phyloP scores from a whole-genome alignment of 805 yeast genomes.

The Saturnispora saitoi region DNA sequence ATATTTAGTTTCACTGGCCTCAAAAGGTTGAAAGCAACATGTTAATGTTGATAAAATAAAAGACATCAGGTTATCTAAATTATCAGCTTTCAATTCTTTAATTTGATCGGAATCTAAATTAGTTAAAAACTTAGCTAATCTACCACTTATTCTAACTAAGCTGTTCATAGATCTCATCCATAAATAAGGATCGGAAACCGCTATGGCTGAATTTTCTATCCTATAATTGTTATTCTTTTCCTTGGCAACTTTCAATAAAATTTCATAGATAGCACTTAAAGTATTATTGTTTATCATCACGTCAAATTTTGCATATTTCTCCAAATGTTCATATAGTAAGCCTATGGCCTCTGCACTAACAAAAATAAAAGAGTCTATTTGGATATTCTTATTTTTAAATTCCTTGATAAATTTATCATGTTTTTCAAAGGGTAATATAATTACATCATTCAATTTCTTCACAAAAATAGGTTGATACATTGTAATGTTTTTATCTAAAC shows the following conservation, averaged over 20 bases:
- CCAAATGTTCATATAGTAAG: constrained; percentile 33
- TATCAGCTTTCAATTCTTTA: constrained; percentile 12
- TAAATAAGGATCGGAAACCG: constrained; percentile 24
- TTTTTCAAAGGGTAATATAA: constrained; percentile 53
- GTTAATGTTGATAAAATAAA: constrained; percentile 34
- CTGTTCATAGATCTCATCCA: constrained; percentile 48
- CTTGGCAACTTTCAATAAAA: constrained; percentile 45
- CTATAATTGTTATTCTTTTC: constrained; percentile 31
- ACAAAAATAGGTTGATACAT: constrained; percentile 38
- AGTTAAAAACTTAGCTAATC: constrained; percentile 22
- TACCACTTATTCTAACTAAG: constrained; percentile 30
- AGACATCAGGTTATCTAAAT: constrained; percentile 29
- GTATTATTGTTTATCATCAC: constrained; percentile 37
- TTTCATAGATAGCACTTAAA: constrained; percentile 36
- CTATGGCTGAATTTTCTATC: constrained; percentile 41
- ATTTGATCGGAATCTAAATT: constrained; percentile 1
- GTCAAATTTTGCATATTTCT: constrained; percentile 23
- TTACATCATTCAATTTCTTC: constrained; percentile 45
- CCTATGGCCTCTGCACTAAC: constrained; percentile 42
- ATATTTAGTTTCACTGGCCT: constrained; percentile 3
- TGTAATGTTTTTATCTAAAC: constrained; percentile 18
- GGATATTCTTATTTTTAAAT: constrained; percentile 30
- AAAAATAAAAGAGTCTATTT: constrained; percentile 58
- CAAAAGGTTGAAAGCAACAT: constrained; percentile 32
- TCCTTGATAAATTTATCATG: constrained; percentile 50